Evolutionary conservation across 2,329 filamentous ascomycete species (phyloP).

Genomic region (Scedosporium apiospermum): DNA sequence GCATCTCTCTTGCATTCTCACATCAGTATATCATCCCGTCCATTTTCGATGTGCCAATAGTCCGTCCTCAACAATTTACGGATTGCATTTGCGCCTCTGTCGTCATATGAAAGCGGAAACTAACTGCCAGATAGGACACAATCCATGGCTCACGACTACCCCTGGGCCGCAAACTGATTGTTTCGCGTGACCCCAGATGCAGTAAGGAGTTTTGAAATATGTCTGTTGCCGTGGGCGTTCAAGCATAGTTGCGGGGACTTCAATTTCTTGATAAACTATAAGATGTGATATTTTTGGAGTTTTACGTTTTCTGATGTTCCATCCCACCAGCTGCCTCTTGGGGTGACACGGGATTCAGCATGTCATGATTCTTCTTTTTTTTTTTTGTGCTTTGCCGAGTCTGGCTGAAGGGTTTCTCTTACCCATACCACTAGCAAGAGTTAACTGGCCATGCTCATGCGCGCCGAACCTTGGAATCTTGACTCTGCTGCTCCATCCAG

Average conservation of each 20-base stretch:
- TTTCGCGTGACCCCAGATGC: background rate
- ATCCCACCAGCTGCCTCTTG: too few relatives aligned
- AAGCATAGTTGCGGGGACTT: background rate
- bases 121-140: background rate
- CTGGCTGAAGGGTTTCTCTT: too few relatives aligned
- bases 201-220: background rate
- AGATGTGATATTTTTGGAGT: too few relatives aligned
- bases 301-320: too few relatives aligned
- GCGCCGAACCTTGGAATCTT: background rate
- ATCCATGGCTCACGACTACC: background rate
- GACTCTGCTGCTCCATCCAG: background rate
- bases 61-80: background rate
- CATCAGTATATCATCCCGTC: too few relatives aligned
- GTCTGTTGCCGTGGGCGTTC: background rate
- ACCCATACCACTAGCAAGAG: background rate
- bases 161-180: background rate
- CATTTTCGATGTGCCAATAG: background rate
- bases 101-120: background rate
- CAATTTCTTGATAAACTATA: too few relatives aligned
- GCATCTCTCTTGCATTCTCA: too few relatives aligned
- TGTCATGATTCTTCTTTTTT: too few relatives aligned
- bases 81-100: background rate
- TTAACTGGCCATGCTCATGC: background rate
- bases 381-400: too few relatives aligned
- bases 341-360: too few relatives aligned